Evolutionary conservation across 1,139 yeast species (phyloP).

Genomic region (Lodderomyces theae): DNA sequence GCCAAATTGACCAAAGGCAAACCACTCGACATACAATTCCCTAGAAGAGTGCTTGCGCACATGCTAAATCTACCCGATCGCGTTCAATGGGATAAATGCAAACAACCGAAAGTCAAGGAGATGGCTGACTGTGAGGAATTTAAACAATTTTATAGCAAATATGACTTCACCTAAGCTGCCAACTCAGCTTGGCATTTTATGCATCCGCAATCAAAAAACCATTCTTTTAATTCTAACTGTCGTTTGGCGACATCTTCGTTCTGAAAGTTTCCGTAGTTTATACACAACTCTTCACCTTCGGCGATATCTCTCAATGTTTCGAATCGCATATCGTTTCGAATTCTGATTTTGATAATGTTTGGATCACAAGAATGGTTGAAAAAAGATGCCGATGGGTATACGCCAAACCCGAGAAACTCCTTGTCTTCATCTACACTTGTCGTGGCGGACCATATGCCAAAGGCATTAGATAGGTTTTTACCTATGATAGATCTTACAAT

Average conservation of each 20-base stretch:
- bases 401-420: conserved; percentile 66
- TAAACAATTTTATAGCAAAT: conserved; percentile 46
- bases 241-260: conserved; percentile 43
- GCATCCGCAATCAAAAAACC: conserved; percentile 66
- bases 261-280: conserved; percentile 57
- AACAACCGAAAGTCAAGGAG: conserved; percentile 58
- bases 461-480: conserved; percentile 67
- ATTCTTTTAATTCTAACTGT: conserved; percentile 43
- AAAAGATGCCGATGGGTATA: conserved; percentile 65
- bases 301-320: conserved; percentile 28
- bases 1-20: conserved; percentile 25
- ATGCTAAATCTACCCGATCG: conserved; percentile 59
- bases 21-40: conserved; percentile 68
- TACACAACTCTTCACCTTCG: conserved; percentile 54
- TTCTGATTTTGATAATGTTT: conserved; percentile 35
- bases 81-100: conserved; percentile 71
- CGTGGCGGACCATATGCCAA: conserved; percentile 64
- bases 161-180: conserved; percentile 37
- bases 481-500: conserved; percentile 53
- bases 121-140: conserved; percentile 58
- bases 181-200: conserved; percentile 32
- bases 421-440: conserved; percentile 40
- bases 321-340: conserved; percentile 22
- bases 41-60: conserved; percentile 69
- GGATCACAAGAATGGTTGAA: conserved; percentile 69